These are phyloP conservation scores for Sporothrix dimorphospora DNA, from an alignment of 2,329 filamentous ascomycete species.

Conservation along the genomic window DNA sequence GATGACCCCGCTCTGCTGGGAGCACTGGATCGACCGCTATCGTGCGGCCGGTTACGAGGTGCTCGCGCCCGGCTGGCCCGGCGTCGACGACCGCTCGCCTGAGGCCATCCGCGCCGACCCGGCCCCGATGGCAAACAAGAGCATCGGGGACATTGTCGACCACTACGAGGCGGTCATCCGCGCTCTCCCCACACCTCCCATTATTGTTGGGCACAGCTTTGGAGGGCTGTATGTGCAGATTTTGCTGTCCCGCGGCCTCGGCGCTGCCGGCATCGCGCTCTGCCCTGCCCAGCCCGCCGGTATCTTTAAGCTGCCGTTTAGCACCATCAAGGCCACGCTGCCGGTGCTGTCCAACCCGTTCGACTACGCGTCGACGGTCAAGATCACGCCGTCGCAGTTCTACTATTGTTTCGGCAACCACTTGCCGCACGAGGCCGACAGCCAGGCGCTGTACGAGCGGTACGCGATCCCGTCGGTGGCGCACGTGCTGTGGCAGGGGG, in stretches of 20 bases:
- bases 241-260: neutral
- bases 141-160: neutral
- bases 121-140: neutral
- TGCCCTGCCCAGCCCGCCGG: neutral
- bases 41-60: neutral
- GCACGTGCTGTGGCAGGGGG: constrained; percentile 6
- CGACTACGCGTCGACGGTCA: constrained; percentile 3
- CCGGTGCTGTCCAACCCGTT: constrained; percentile 7
- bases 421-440: neutral
- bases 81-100: neutral
- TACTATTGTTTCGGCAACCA: constrained; percentile 12
- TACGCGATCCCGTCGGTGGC: constrained; percentile 7
- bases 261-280: neutral
- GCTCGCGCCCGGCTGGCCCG: neutral
- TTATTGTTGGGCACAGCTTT: neutral
- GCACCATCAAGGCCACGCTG: neutral
- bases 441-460: neutral
- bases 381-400: neutral
- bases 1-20: constrained; percentile 14
- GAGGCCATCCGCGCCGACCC: constrained; percentile 1
- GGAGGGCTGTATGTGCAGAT: neutral
- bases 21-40: constrained; percentile 15
- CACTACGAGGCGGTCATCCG: neutral
- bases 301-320: neutral
- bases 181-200: neutral